Evolutionary conservation across 345 rosid species (phyloP).

Genomic region (Aurinia saxatilis): DNA sequence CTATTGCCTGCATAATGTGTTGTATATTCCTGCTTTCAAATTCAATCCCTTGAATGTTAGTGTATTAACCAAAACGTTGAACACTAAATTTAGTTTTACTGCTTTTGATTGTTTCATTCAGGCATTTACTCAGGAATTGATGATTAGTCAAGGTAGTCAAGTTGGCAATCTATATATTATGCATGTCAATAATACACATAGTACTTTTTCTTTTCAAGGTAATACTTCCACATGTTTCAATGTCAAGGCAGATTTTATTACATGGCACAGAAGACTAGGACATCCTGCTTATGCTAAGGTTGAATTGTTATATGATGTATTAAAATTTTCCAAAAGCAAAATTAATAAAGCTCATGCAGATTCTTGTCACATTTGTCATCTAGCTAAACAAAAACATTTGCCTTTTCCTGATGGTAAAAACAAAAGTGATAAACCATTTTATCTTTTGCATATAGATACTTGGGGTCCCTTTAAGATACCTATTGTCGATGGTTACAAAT

Average conservation of each 20-base stretch:
- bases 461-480: neutral
- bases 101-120: neutral
- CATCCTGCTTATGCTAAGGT: neutral
- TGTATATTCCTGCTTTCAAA: neutral
- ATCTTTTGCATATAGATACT: too few relatives aligned
- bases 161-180: neutral
- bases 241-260: neutral
- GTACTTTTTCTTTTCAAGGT: neutral
- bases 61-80: neutral
- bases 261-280: neutral
- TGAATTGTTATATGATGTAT: neutral
- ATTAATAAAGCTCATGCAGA: neutral
- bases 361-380: neutral
- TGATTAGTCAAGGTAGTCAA: neutral
- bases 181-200: neutral
- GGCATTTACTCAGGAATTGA: too few relatives aligned
- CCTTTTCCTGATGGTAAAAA: too few relatives aligned
- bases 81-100: neutral
- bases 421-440: too few relatives aligned
- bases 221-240: too few relatives aligned
- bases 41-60: neutral
- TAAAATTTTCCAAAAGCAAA: neutral
- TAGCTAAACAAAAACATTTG: neutral
- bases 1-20: neutral
- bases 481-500: neutral